Evolutionary conservation across 805 yeast genomes (phyloP), one percentile per base, ranked within the genome.

Genomic region (Spathaspora gorwiae): DNA sequence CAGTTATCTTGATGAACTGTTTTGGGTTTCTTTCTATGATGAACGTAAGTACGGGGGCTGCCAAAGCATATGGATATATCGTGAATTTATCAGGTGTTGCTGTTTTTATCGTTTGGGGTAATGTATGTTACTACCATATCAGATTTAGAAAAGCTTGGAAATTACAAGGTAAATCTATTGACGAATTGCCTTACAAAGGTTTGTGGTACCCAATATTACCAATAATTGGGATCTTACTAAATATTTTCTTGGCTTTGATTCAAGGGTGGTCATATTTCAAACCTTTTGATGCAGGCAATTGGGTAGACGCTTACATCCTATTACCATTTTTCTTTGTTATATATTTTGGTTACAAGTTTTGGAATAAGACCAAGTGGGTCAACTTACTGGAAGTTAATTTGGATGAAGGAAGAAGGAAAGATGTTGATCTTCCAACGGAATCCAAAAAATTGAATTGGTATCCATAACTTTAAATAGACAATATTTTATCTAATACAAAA

Each of bases 51-150:
- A 70, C 82, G 6, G 84, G 86, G 44, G 81, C 86, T 1, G 74
- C 83, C 2, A 57, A 66, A 34, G 87, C 87, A 2, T 83, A 80
- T 62, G 57, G 53, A 31, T 83, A 82, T 56, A 80, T 81, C 53
- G 81, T 80, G 39, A 80, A 78, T 54, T 62, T 83, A 37, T 73
- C 84, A 3, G 87, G 88, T 47, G 84, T 83, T 19, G 79, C 84
- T 1, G 80, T 81, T 3, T 83, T 83, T 47, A 70, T 83, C 40
- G 87, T 81, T 2, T 83, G 88, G 89, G 83, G 81, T 7, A 64
- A 73, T 10, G 77, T 82, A 26, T 73, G 81, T 15, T 66, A 73
- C 41, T 72, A 76, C 33, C 87, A 83, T 50, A 47, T 81, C 13
- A 64, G 86, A 37, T 81, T 83, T 57, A 72, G 88, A 51, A 45